These are phyloP conservation scores for Eudorina sp. DNA, from an alignment of 139 green algal species.

Conservation along the genomic window DNA sequence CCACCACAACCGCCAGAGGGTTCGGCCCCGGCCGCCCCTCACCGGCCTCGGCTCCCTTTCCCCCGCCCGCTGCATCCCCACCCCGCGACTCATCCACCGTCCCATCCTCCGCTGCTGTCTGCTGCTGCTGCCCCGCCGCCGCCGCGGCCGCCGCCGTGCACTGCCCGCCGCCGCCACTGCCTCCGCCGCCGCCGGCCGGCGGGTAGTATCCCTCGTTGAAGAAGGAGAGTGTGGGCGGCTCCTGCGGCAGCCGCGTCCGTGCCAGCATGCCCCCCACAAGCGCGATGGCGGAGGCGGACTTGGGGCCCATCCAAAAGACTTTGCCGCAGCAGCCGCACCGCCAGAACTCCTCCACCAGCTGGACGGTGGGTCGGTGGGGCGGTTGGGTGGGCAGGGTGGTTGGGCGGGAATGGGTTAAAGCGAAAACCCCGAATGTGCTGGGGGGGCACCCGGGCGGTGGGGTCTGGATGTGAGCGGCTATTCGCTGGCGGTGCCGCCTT, in stretches of 20 bases:
- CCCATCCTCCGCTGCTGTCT: neutral
- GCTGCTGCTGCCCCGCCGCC: neutral
- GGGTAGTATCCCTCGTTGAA: constrained; percentile 34
- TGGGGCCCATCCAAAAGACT: constrained; percentile 69
- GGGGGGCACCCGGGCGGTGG: too few relatives aligned
- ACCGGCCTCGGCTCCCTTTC: neutral
- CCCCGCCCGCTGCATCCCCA: neutral
- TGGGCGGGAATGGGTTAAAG: too few relatives aligned
- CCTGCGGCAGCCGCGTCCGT: neutral
- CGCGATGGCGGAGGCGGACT: constrained; percentile 51
- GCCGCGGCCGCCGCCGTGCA: neutral
- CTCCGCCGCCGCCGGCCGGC: neutral
- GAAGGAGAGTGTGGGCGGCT: constrained; percentile 2
- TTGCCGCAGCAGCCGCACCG: constrained; percentile 59
- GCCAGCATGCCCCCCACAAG: constrained; percentile 50
- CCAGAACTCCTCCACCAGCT: constrained; percentile 66
- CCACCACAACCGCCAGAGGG: neutral
- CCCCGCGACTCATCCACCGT: neutral
- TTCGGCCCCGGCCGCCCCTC: neutral
- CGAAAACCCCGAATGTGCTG: too few relatives aligned
- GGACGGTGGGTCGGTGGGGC: neutral
- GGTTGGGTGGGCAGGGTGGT: neutral
- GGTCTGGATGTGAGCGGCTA: too few relatives aligned
- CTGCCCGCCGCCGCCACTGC: neutral
- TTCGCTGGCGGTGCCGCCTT: too few relatives aligned